Conservation (phyloP, 1,284 basidiomycete genomes). For the Prillingera fragicola region DNA sequence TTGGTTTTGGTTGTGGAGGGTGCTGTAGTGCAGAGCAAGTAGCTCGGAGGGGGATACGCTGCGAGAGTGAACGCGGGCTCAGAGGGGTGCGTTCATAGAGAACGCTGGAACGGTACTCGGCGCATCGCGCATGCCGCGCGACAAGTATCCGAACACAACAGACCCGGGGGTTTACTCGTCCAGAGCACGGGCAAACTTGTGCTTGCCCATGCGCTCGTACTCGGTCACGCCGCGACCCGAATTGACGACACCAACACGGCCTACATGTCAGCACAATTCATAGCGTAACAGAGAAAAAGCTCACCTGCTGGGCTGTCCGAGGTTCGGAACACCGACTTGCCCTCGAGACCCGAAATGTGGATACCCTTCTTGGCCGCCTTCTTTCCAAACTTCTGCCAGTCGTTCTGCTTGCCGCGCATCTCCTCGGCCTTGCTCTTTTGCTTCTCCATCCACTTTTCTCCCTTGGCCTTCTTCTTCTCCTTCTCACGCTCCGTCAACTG, state of each 20-base stretch:
- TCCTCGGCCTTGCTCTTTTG: slow-evolving; percentile 84
- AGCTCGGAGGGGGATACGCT: too few relatives aligned
- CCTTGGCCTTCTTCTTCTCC: slow-evolving; percentile 89
- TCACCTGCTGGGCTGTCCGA: slow-evolving; percentile 86
- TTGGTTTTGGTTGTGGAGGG: too few relatives aligned
- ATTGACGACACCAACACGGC: slow-evolving; percentile 82
- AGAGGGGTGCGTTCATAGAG: too few relatives aligned
- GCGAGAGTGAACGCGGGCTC: too few relatives aligned
- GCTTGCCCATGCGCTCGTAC: slow-evolving; percentile 59
- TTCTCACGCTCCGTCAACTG: slow-evolving; percentile 76
- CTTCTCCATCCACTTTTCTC: slow-evolving; percentile 87
- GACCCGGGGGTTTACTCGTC: too few relatives aligned
- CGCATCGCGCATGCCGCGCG: slow-evolving; percentile 69
- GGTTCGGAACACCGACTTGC: slow-evolving; percentile 92
- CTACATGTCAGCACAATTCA: slow-evolving; percentile 14
- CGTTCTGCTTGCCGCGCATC: slow-evolving; percentile 78
- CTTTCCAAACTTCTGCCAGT: slow-evolving; percentile 97
- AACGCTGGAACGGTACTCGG: slow-evolving; percentile 72
- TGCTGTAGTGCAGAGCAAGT: too few relatives aligned
- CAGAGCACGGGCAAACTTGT: slow-evolving; percentile 83
- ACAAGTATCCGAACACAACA: slow-evolving; percentile 80
- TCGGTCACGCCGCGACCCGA: slow-evolving; percentile 91
- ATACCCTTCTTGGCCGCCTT: slow-evolving; percentile 94
- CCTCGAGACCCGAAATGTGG: slow-evolving; percentile 68
- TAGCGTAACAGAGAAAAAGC: slow-evolving; percentile 51